These are phyloP conservation scores for Bassia scoparia DNA, from an alignment of 148 eudicot species.

Conservation along the genomic window DNA sequence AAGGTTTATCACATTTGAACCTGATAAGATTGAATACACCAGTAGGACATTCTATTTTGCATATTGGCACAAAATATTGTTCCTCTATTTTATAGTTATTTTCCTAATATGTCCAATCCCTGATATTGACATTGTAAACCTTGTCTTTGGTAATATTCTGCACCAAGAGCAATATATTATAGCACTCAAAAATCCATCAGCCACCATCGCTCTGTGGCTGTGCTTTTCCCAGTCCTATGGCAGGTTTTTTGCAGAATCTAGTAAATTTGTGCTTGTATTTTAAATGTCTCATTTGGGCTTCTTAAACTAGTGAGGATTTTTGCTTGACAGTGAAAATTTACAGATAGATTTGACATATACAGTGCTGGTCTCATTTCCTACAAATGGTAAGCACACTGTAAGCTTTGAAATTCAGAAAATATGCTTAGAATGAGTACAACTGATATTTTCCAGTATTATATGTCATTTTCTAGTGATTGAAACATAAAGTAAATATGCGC, in stretches of 20 bases:
- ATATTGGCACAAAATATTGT: not conserved
- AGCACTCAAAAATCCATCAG: conserved; percentile 99
- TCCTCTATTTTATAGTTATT: not conserved
- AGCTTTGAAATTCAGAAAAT: not conserved
- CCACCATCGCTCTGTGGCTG: conserved; percentile 95
- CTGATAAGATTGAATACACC: not conserved
- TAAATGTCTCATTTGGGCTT: not conserved
- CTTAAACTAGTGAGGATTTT: conserved; percentile 5
- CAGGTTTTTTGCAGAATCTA: conserved; percentile 50
- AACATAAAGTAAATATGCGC: not conserved
- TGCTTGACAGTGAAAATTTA: conserved; percentile 71
- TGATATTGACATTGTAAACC: not conserved
- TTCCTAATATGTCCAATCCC: not conserved
- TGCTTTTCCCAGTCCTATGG: conserved; percentile 98
- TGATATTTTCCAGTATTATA: not conserved
- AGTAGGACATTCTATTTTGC: not conserved
- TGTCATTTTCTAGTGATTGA: not conserved
- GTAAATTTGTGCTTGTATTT: not conserved
- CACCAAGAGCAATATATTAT: conserved; percentile 99
- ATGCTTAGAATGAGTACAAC: not conserved
- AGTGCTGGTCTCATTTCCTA: conserved; percentile 85
- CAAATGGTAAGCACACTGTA: conserved; percentile 66
- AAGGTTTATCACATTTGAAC: not conserved
- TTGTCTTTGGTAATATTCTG: conserved; percentile 53
- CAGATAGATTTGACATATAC: conserved; percentile 95